phyloP scores from a whole-genome alignment of 768 basidiomycete genomes.

The Lactarius evosmus region DNA sequence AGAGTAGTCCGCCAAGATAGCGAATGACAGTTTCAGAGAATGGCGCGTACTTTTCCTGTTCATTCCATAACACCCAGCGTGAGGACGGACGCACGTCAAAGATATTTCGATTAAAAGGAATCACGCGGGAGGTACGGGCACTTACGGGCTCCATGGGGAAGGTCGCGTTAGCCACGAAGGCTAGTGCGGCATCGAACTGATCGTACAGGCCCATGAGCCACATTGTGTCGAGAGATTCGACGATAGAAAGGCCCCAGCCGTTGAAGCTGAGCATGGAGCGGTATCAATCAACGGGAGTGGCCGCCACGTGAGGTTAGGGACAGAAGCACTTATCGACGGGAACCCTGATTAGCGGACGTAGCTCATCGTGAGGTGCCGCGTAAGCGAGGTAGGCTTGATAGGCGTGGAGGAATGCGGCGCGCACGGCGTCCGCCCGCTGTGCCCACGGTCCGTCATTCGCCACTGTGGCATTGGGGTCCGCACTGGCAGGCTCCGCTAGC shows the following conservation, averaged over 20 bases:
- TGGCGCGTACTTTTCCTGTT: slow-evolving; percentile 41
- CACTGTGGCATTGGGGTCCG: too few relatives aligned
- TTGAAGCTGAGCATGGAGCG: slow-evolving; percentile 64
- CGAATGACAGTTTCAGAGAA: too few relatives aligned
- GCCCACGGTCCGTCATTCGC: slow-evolving; percentile 49
- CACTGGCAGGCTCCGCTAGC: neutral
- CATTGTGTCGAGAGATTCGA: slow-evolving; percentile 87
- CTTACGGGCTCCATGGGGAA: slow-evolving; percentile 49
- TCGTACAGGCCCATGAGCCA: slow-evolving; percentile 71
- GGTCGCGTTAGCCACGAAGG: slow-evolving; percentile 46
- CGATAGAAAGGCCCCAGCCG: slow-evolving; percentile 72
- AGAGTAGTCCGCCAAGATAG: slow-evolving; percentile 79
- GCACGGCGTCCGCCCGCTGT: slow-evolving; percentile 53
- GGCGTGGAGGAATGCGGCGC: slow-evolving; percentile 59
- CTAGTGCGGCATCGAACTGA: slow-evolving; percentile 64
- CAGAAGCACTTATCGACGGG: slow-evolving; percentile 47
- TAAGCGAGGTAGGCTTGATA: slow-evolving; percentile 60
- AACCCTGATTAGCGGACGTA: slow-evolving; percentile 50
- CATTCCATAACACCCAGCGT: too few relatives aligned
- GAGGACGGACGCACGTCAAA: too few relatives aligned
- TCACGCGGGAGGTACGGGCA: too few relatives aligned
- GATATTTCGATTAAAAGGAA: too few relatives aligned
- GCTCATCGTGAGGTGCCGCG: slow-evolving; percentile 61
- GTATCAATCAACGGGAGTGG: neutral
- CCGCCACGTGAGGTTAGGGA: neutral